Base-by-base conservation (phyloP, 441 rosid genomes). In the Arabidopsis lyrata region DNA sequence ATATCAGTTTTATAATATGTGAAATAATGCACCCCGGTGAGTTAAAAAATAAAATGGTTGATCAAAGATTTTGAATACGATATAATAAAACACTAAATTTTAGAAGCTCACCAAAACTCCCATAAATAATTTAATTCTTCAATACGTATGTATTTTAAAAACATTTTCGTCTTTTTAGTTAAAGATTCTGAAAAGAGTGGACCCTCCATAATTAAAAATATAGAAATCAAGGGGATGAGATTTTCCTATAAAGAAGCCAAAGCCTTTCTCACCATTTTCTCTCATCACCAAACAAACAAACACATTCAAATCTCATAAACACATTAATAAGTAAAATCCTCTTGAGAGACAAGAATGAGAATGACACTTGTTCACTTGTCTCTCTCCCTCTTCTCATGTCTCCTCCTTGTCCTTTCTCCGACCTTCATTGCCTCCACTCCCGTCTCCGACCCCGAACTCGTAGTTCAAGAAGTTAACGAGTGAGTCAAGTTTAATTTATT, bases 381-480 rank as follows among this genome's bases (percentile, higher is more conserved):
- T 77, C 77, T 77, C 73, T 66, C 58, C 61, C 61, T 72, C 50
- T 66, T 77, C 77, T 66, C 80, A 59, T 77, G 73, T 77, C 80
- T 77, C 45, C n/a, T 77, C 59, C 77, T 78, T 57, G 67, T 76
- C 77, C 13, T 77, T 20, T 18, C 70, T 73, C 81, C 77, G 34
- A 29, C 66, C 61, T 68, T 72, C 74, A 61, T 62, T 62, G 22
- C 65, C 70, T 78, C 81, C 55, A 16, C 81, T 54, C 77, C 62
- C 4, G 63, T 78, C 56, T 67, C 60, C 45, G 61, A 78, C 61
- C 81, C 78, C 4, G 81, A 78, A 38, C 70, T 73, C 39, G 59
- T 78, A 1, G 81, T 78, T 61, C 74, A 66, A 41, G 81, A 78
- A 73, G 78, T 78, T 9, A 78, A 78, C 61, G 47, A 73, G 81